Conservation (phyloP, 306 rosid species). For the Quillaja saponaria region DNA sequence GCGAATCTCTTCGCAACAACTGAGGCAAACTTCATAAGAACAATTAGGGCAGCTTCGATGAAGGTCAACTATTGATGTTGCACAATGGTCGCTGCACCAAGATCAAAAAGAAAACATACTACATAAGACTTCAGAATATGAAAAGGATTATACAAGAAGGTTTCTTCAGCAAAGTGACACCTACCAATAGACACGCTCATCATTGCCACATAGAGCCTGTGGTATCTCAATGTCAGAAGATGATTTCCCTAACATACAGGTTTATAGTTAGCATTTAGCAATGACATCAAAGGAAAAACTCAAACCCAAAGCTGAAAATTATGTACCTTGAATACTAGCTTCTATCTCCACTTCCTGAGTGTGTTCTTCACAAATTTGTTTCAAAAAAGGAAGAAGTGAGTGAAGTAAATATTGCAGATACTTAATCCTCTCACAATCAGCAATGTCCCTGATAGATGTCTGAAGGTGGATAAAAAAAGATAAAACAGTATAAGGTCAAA, state of each 20-base stretch:
- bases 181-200: slow-evolving; percentile 82
- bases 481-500: neutral
- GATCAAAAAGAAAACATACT: slow-evolving; percentile 15
- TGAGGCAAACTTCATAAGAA: slow-evolving; percentile 69
- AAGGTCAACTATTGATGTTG: slow-evolving; percentile 77
- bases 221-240: slow-evolving; percentile 45
- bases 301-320: slow-evolving; percentile 33
- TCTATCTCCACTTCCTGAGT: slow-evolving; percentile 60
- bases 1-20: slow-evolving; percentile 72
- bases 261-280: slow-evolving; percentile 19
- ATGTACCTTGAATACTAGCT: slow-evolving; percentile 63
- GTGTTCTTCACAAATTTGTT: slow-evolving; percentile 66
- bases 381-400: slow-evolving; percentile 53
- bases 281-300: slow-evolving; percentile 25
- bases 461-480: slow-evolving; percentile 34
- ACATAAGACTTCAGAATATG: slow-evolving; percentile 21
- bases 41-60: slow-evolving; percentile 76
- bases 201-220: slow-evolving; percentile 51
- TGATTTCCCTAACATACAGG: slow-evolving; percentile 45
- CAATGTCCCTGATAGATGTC: slow-evolving; percentile 55
- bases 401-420: slow-evolving; percentile 45
- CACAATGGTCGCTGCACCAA: slow-evolving; percentile 73
- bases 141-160: slow-evolving; percentile 14
- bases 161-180: slow-evolving; percentile 29
- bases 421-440: slow-evolving; percentile 46